Percentiles rank a stretch among this genome's conserved stretches.
Evolutionary conservation across 805 yeast genomes (phyloP).

Genomic region (Lachancea sp.): DNA sequence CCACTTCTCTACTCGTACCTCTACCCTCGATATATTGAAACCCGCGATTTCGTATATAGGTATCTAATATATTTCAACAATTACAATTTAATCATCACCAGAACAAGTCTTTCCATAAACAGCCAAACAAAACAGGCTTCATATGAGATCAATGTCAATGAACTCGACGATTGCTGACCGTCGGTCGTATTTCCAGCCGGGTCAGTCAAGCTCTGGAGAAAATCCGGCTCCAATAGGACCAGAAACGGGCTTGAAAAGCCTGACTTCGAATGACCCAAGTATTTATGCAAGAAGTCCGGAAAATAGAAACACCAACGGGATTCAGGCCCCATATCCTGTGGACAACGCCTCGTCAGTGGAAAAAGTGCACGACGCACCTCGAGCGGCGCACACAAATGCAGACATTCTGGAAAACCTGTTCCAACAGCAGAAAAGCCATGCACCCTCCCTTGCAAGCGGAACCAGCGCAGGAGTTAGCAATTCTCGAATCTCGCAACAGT

Average conservation of each 20-base stretch:
- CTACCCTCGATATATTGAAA: too few relatives aligned
- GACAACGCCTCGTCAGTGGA: conserved; percentile 6
- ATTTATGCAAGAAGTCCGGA: background rate
- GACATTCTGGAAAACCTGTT: conserved; percentile 10
- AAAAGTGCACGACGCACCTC: background rate
- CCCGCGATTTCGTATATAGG: too few relatives aligned
- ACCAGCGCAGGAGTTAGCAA: conserved; percentile 8
- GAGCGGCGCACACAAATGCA: background rate
- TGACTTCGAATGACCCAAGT: conserved; percentile 28
- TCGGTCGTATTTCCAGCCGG: conserved; percentile 41
- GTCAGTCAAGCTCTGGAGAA: conserved; percentile 38
- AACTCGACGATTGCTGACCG: conserved; percentile 32
- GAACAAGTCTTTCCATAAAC: background rate
- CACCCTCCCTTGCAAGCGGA: conserved; percentile 11
- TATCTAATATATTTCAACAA: background rate
- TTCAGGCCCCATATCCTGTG: conserved; percentile 7
- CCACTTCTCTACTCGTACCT: too few relatives aligned
- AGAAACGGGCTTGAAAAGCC: conserved; percentile 39
- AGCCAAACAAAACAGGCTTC: background rate
- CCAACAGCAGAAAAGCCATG: conserved; percentile 11
- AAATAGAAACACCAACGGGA: background rate
- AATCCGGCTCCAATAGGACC: conserved; percentile 30
- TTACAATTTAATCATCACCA: background rate
- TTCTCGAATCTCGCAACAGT: conserved; percentile 11
- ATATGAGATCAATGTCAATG: conserved; percentile 28